Conservation (phyloP, 176 grass and related monocot species). For the Eragrostis curvula region DNA sequence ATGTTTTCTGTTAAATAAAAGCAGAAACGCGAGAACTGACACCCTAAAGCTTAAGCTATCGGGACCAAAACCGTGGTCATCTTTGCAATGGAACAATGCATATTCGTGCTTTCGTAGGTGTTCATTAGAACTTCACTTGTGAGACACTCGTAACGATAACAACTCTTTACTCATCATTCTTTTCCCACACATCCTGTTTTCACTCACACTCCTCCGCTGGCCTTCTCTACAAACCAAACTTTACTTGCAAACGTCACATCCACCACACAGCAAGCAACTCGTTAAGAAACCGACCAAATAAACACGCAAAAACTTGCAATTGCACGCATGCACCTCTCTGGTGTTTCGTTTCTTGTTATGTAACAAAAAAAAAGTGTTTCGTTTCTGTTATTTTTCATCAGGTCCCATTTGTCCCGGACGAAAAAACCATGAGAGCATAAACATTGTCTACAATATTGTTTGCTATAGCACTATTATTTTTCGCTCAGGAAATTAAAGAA, state of each 20-base stretch:
- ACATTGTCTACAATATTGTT: not conserved
- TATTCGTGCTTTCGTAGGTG: too few relatives aligned
- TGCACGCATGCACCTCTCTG: not conserved
- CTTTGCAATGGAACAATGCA: too few relatives aligned
- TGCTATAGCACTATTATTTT: not conserved
- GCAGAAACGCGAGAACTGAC: not conserved
- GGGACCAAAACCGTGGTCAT: too few relatives aligned
- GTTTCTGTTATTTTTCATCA: too few relatives aligned
- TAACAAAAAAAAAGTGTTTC: too few relatives aligned
- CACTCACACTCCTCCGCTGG: not conserved
- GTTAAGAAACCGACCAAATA: not conserved
- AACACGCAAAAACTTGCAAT: too few relatives aligned
- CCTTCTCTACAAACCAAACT: not conserved
- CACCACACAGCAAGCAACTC: not conserved
- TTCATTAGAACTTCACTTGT: constrained; percentile 3
- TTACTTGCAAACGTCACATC: not conserved
- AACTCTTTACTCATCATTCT: constrained; percentile 18
- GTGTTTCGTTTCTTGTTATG: too few relatives aligned
- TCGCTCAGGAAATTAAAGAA: not conserved
- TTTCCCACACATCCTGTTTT: not conserved
- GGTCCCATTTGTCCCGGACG: not conserved
- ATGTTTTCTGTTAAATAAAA: too few relatives aligned
- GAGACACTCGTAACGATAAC: not conserved
- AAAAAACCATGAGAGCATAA: not conserved
- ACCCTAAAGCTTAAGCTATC: too few relatives aligned